These are phyloP conservation scores for Straminergon stramineum DNA, from an alignment of 225 moss, liverwort and hornwort species.

Conservation along the genomic window DNA sequence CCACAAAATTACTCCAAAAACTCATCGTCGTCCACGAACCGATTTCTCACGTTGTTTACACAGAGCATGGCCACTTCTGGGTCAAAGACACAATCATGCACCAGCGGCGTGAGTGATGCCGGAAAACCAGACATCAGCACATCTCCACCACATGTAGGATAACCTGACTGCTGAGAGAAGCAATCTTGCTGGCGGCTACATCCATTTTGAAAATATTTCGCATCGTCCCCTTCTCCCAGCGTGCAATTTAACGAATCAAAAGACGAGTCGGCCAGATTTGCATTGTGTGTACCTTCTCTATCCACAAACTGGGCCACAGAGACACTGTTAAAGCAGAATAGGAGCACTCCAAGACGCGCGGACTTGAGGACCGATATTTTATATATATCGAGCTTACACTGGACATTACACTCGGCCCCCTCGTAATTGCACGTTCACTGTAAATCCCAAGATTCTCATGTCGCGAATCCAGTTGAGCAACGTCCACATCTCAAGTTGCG, in stretches of 20 bases:
- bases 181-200: background rate
- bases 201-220: background rate
- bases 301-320: background rate
- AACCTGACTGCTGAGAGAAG: background rate
- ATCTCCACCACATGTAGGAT: background rate
- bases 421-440: background rate
- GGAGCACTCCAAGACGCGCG: background rate
- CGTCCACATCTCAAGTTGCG: background rate
- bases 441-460: background rate
- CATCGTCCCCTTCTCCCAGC: background rate
- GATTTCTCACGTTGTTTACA: background rate
- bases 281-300: background rate
- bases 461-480: background rate
- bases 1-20: background rate
- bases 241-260: background rate
- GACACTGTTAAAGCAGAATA: background rate
- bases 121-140: background rate
- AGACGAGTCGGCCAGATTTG: background rate
- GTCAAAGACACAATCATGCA: background rate
- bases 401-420: no score
- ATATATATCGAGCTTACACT: background rate
- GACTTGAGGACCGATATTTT: background rate
- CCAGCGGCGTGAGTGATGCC: background rate
- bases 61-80: background rate
- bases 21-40: background rate